phyloP scores from a whole-genome alignment of 306 rosid species.

The Vicia villosa region DNA sequence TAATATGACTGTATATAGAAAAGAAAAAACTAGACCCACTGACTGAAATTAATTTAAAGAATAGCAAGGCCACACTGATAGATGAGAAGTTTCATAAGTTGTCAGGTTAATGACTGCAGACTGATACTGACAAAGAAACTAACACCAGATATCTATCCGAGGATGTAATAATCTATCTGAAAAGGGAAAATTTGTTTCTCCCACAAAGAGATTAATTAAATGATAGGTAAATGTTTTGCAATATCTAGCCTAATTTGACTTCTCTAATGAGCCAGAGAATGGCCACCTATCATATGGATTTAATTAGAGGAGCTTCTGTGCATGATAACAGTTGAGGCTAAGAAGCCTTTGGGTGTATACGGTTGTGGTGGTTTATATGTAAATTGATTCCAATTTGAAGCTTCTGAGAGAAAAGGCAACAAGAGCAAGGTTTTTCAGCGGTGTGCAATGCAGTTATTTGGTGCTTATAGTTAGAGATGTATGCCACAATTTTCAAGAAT shows the following conservation, averaged over 20 bases:
- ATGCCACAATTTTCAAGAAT: not conserved
- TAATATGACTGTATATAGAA: not conserved
- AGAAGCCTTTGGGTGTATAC: conserved; percentile 13
- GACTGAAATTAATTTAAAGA: not conserved
- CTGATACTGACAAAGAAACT: conserved; percentile 18
- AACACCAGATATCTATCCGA: conserved; percentile 7
- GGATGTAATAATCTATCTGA: conserved; percentile 5
- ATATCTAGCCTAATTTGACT: not conserved
- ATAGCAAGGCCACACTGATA: conserved; percentile 5
- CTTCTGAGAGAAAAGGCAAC: not conserved
- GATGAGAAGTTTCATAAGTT: not conserved
- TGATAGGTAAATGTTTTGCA: conserved; percentile 10
- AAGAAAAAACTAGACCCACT: conserved; percentile 10
- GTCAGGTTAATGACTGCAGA: conserved; percentile 16
- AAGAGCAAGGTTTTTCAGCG: not conserved
- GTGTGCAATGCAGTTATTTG: conserved; percentile 3
- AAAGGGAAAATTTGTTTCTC: not conserved
- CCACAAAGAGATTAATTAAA: conserved; percentile 20
- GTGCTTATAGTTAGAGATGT: conserved; percentile 9
- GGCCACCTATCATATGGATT: not conserved
- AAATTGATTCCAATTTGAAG: conserved; percentile 18
- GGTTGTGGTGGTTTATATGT: not conserved
- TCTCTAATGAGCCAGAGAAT: conserved; percentile 23
- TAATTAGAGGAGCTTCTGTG: not conserved
- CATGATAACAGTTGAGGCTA: not conserved